Percentiles rank a stretch among this genome's conserved stretches.
Conservation (phyloP, 108 stramenopile species). For the Aureococcus anophagefferens region DNA sequence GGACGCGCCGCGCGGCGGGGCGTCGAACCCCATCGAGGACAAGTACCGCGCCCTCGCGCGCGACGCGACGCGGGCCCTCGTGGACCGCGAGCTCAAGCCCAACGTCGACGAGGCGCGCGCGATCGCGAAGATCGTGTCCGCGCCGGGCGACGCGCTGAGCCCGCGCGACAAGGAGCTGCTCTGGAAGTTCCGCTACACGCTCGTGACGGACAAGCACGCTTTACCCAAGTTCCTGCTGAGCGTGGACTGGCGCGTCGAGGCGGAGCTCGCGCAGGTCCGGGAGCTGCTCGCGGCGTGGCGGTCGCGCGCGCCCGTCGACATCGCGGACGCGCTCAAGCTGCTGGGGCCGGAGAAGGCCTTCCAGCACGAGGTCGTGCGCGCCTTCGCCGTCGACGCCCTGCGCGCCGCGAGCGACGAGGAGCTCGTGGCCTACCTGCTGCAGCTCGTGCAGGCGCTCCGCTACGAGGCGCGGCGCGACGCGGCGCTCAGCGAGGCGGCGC, state of each 20-base stretch:
- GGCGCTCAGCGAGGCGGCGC: too few species aligned
- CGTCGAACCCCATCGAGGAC: constrained; percentile 61
- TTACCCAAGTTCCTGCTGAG: constrained; percentile 85
- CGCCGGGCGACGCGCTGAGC: constrained; percentile 67
- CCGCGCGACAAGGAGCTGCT: constrained; percentile 85
- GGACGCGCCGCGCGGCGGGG: background rate
- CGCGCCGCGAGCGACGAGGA: constrained; percentile 79
- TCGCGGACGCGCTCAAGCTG: constrained; percentile 90
- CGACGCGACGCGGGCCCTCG: constrained; percentile 75
- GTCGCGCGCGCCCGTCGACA: constrained; percentile 87
- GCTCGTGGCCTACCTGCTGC: constrained; percentile 82
- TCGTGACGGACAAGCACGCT: constrained; percentile 83
- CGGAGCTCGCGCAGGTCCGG: constrained; percentile 83
- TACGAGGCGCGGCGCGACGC: constrained; percentile 63
- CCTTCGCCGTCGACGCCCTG: constrained; percentile 88
- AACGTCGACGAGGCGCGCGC: constrained; percentile 63
- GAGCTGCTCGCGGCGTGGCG: constrained; percentile 91
- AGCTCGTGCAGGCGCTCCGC: constrained; percentile 93
- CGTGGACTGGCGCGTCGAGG: constrained; percentile 87
- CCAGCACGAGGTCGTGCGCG: constrained; percentile 71
- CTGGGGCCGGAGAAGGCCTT: constrained; percentile 84
- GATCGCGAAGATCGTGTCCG: constrained; percentile 69
- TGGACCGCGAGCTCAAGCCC: constrained; percentile 90
- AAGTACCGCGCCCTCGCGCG: constrained; percentile 87
- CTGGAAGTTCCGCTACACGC: constrained; percentile 86